Base-by-base conservation (phyloP, 805 yeast species). In the Pichia membranifaciens region DNA sequence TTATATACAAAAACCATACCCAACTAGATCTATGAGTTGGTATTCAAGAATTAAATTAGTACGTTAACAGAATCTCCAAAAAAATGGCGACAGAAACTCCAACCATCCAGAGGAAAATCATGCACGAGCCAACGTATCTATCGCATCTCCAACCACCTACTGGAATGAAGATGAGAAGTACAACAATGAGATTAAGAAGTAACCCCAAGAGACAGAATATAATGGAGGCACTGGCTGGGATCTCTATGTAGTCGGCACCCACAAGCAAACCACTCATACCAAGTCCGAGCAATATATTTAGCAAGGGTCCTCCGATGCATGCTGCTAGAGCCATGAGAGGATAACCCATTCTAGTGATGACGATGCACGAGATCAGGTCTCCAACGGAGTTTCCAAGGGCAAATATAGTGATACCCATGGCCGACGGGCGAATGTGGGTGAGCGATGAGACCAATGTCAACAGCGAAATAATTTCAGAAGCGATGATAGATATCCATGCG, bases 351-450 rank as follows among this genome's bases (percentile, higher is more conserved):
- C 70, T 70, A 0, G 96, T 89, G 22, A 91, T 78, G 0, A 95
- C 84, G 32, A 84, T 62, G 55, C 91, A 88, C 0, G 96, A 84
- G 1, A 90, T 81, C 41, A 90, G 68, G 59, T 91, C 99, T 5
- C 98, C 97, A 6, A 86, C 68, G 1, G 96, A 90, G 62, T 91
- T 93, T 4, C 99, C 98, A 49, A 91, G 67, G 0, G 98, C 96
- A 63, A 91, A 85, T 0, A 91, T 73, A 0, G 98, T 91, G 10
- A 89, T 67, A 0, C 99, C 99, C 22, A 91, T 66, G 12, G 90
- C 74, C 3, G 89, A 88, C 50, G 87, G 93, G 9, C 88, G 78
- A 7, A 91, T 65, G 23, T 76, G 62, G 44, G 78, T 76, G 0
- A 81, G 69, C 1, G 76, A 68, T 0, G 90, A 82, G 48, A 86